Evolutionary conservation across 495 filamentous ascomycete species (phyloP), one percentile per base, ranked within the genome.

Genomic region (Poronia punctata): DNA sequence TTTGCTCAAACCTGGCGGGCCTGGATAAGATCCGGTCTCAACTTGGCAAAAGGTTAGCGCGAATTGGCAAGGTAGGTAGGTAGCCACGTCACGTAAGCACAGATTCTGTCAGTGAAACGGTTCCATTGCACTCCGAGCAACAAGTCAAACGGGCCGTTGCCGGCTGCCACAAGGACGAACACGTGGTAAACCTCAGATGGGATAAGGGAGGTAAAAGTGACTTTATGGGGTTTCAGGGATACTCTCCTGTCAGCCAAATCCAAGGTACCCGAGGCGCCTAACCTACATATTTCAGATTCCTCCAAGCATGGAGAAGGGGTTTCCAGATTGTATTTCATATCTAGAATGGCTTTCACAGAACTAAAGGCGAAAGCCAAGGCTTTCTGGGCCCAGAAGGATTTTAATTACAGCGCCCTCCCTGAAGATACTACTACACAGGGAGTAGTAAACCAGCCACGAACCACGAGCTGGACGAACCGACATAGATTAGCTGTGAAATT

Each of bases 331-430:
- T 5, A 44, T 11, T 32, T n/a, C 28, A 40, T 35, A n/a, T n/a
- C n/a, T n/a, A n/a, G n/a, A 10, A 46, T 46, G 43, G 29, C 29
- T 29, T n/a, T 43, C 40, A 25, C 35, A 23, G 19, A 24, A 16
- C 23, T 38, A 1, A 45, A 39, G 16, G 35, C 25, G 5, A 8
- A 24, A 14, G 1, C 54, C 23, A 41, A 16, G 32, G 42, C 42
- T 37, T 48, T 48, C 7, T 32, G 48, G 27, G 33, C 43, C 27
- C 24, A 46, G 22, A 38, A 38, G 22, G 18, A 25, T 11, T 46
- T 55, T 43, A 36, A 35, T 28, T 63, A 63, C 40, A 60, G 43
- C 15, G 48, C 35, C 2, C 44, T 63, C 7, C 45, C 50, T 23
- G 48, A 38, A 20, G 9, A 36, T 8, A 12, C 4, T n/a, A n/a